These are phyloP conservation scores for Chlorociboria aeruginascens DNA, from an alignment of 495 filamentous ascomycete species.

Conservation along the genomic window DNA sequence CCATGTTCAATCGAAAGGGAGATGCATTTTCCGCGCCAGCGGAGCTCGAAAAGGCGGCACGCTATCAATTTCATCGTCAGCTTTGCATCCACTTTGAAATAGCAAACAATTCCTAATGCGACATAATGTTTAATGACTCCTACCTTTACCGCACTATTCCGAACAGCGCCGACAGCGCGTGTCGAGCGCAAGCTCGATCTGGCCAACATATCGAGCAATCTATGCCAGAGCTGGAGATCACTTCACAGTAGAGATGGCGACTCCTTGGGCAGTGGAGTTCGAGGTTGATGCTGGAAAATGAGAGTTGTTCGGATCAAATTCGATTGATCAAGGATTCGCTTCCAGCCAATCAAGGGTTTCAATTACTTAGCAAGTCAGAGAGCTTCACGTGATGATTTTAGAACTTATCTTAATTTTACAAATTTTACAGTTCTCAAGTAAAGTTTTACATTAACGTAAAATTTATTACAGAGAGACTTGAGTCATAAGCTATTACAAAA, in stretches of 20 bases:
- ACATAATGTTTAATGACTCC: constrained; percentile 9
- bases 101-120: constrained; percentile 2
- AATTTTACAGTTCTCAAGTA: too few relatives aligned
- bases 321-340: too few relatives aligned
- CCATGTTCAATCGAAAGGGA: constrained; percentile 59
- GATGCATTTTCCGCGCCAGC: constrained; percentile 42
- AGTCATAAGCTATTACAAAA: too few relatives aligned
- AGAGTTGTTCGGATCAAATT: constrained; percentile 5
- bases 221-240: constrained; percentile 32
- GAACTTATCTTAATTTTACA: too few relatives aligned
- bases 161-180: constrained; percentile 46
- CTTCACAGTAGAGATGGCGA: constrained; percentile 22
- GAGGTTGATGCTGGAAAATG: constrained; percentile 23
- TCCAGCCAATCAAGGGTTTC: too few relatives aligned
- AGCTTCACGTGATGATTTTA: too few relatives aligned
- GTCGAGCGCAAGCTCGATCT: constrained; percentile 21
- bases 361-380: too few relatives aligned
- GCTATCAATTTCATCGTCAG: constrained; percentile 33
- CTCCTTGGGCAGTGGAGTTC: constrained; percentile 22
- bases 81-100: constrained; percentile 14
- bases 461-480: too few relatives aligned
- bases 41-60: constrained; percentile 48
- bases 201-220: constrained; percentile 28
- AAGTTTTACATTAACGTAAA: too few relatives aligned
- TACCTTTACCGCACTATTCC: constrained; percentile 54